Conservation (phyloP, 257 asterid species). For the Solanum raphanifolium region DNA sequence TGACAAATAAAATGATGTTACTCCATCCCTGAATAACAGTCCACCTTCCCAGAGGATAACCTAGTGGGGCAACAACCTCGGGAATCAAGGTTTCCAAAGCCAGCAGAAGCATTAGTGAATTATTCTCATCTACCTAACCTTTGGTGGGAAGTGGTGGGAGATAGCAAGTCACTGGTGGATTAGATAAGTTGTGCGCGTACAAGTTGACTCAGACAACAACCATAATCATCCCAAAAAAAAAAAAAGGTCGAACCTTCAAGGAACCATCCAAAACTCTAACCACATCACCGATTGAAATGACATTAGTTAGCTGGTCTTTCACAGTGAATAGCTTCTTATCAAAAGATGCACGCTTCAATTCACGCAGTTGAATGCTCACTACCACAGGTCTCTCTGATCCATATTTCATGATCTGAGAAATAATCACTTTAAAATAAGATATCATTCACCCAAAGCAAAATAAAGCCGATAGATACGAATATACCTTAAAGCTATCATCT, state of each 20-base stretch:
- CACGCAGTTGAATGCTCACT: constrained; percentile 44
- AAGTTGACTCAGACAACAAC: not conserved
- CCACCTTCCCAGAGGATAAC: not conserved
- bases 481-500: constrained; percentile 73
- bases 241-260: constrained; percentile 41
- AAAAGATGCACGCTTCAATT: constrained; percentile 67
- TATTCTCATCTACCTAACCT: not conserved
- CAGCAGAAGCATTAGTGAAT: not conserved
- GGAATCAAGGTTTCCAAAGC: not conserved
- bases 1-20: not conserved
- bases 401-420: constrained; percentile 59
- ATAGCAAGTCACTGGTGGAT: not conserved
- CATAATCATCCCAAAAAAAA: not conserved
- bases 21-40: not conserved
- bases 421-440: constrained; percentile 4
- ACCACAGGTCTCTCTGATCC: constrained; percentile 64
- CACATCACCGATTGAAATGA: constrained; percentile 56
- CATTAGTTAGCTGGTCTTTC: constrained; percentile 52
- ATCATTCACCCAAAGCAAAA: constrained; percentile 2
- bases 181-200: not conserved
- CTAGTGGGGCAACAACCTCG: not conserved
- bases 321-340: constrained; percentile 79
- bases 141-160: not conserved
- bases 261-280: constrained; percentile 79
- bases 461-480: not conserved